phyloP scores from a whole-genome alignment of 257 asterid species.

The Nicotiana tabacum region DNA sequence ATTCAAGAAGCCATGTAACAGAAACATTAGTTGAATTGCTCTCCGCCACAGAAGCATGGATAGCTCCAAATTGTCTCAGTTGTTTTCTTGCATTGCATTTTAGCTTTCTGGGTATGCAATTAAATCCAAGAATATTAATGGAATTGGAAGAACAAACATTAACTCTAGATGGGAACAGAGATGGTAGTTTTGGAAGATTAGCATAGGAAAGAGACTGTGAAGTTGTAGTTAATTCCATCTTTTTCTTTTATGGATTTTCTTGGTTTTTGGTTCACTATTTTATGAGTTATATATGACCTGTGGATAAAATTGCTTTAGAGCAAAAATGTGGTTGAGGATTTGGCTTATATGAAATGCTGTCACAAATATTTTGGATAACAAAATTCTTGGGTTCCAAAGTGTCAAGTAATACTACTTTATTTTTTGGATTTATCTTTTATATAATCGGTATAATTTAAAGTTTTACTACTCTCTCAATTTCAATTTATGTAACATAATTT shows the following conservation, averaged over 20 bases:
- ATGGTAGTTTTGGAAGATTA: neutral
- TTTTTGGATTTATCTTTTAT: too few species aligned
- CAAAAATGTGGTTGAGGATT: constrained; percentile 10
- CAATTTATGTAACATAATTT: too few species aligned
- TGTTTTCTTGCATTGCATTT: constrained; percentile 27
- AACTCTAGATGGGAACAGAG: constrained; percentile 22
- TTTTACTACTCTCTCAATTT: too few species aligned
- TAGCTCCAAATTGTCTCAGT: constrained; percentile 42
- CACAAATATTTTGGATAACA: too few species aligned
- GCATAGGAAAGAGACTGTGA: constrained; percentile 10
- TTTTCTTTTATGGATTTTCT: neutral
- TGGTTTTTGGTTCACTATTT: neutral
- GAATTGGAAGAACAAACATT: constrained; percentile 20
- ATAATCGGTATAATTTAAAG: too few species aligned
- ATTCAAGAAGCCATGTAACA: constrained; percentile 74
- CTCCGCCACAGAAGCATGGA: constrained; percentile 45
- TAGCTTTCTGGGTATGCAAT: constrained; percentile 40
- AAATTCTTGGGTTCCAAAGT: neutral
- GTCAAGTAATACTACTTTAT: neutral
- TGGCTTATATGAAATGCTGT: neutral
- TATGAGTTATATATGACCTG: neutral
- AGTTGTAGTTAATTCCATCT: constrained; percentile 7
- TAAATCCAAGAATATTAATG: constrained; percentile 42
- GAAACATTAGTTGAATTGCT: constrained; percentile 27
- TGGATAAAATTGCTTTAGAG: neutral